Evolutionary conservation across 352 stramenopile genomes (phyloP).

Genomic region (Phytophthora boehmeriae): DNA sequence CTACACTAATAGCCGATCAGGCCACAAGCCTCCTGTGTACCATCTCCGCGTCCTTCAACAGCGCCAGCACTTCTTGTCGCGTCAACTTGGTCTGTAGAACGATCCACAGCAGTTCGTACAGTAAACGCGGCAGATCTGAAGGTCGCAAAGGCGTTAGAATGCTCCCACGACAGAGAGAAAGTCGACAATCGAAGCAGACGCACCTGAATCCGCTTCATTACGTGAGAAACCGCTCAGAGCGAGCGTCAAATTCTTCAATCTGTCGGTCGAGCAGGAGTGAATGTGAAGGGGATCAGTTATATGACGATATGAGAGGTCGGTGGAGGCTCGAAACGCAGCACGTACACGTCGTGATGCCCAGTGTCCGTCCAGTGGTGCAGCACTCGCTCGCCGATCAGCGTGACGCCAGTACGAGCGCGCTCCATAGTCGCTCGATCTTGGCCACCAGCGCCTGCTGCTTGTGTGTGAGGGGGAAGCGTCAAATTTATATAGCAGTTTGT

Average conservation of each 20-base stretch:
- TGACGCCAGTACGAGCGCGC: slow-evolving; percentile 24
- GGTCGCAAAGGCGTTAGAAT: background rate
- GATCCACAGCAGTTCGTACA: slow-evolving; percentile 84
- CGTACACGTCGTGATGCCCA: slow-evolving; percentile 62
- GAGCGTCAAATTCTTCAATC: slow-evolving; percentile 40
- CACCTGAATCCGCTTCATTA: slow-evolving; percentile 36
- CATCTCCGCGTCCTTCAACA: slow-evolving; percentile 75
- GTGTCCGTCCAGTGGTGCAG: slow-evolving; percentile 73
- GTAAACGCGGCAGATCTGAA: slow-evolving; percentile 62
- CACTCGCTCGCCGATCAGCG: slow-evolving; percentile 57
- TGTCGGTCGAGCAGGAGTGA: slow-evolving; percentile 18
- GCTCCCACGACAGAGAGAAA: background rate
- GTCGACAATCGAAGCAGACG: slow-evolving; percentile 4
- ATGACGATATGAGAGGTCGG: background rate
- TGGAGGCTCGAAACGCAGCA: slow-evolving; percentile 1
- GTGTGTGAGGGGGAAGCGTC: slow-evolving; percentile 9
- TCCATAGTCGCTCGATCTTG: slow-evolving; percentile 37
- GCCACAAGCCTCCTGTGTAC: slow-evolving; percentile 21
- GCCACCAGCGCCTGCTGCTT: slow-evolving; percentile 11
- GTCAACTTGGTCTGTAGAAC: slow-evolving; percentile 72
- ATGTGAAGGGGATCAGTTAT: slow-evolving; percentile 12
- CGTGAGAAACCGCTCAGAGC: slow-evolving; percentile 44
- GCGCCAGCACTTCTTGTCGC: slow-evolving; percentile 68
- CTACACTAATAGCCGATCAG: background rate
- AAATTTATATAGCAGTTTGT: background rate